Base-by-base conservation (phyloP, 2,329 filamentous ascomycete species). In the Penicillium hesseltinei region DNA sequence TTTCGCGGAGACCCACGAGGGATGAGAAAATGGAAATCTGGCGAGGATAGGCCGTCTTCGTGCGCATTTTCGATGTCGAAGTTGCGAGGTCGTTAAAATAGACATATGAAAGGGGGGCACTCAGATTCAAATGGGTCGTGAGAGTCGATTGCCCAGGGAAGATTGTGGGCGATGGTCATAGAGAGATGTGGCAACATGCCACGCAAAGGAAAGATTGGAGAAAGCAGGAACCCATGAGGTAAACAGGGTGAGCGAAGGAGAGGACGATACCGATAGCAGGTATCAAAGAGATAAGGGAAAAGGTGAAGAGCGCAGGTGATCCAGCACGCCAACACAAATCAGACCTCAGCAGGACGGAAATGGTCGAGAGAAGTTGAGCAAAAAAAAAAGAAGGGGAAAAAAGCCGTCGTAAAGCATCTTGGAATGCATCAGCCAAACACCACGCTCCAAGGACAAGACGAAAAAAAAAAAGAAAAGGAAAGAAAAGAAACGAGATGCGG, bases 401-500 rank as follows among this genome's bases (percentile, higher is more conserved):
- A 33, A 52, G 31, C 51, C 52, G 56, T 44, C 35, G 47, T 56
- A 60, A 62, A 51, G 49, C 51, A 65, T 64, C 51, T 49, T 29
- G 17, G 40, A 42, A 59, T 51, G 29, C 56, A 61, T 50, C 51
- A 59, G 40, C 21, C 57, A 53, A 66, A 64, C 54, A 60, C 62
- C 64, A 65, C 62, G 65, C 65, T 67, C 59, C 66, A 61, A 63
- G 42, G 53, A 67, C 57, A 59, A 58, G 56, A 56, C 36, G 42
- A 19, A 54, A 63, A 63, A 58, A 53, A 57, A 54, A 49, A 49
- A 25, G 39, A 19, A 54, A 63, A 25, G 4, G 1, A 47, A 64
- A 25, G 3, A 25, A 11, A 21, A 21, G 27, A 21, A 1, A 31
- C 13, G 35, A 51, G n/a, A 43, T 43, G 38, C 45, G 50, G 31